Evolutionary conservation across 176 grass and related monocot genomes (phyloP).

Genomic region (Aegilops speltoides): DNA sequence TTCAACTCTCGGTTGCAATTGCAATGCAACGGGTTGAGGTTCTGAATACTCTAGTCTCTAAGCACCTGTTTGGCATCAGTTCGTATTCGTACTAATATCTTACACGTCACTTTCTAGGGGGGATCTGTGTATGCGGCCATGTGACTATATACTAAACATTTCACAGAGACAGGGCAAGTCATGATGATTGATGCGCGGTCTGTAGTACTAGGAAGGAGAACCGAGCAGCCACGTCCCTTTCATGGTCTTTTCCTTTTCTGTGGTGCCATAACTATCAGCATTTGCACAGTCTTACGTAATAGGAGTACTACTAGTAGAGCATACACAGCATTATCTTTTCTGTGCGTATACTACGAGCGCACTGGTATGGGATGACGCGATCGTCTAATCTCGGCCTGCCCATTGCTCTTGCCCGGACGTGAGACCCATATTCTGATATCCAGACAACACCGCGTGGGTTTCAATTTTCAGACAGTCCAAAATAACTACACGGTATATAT

Average conservation of each 20-base stretch:
- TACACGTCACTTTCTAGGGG: background rate
- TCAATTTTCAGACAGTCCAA: background rate
- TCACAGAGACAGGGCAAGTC: background rate
- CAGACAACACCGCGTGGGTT: background rate
- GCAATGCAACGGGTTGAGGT: background rate
- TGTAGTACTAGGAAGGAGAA: background rate
- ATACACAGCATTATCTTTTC: background rate
- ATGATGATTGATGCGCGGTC: slow-evolving; percentile 7
- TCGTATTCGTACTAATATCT: no score
- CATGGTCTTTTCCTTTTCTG: background rate
- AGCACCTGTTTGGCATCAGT: background rate
- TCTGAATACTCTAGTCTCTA: background rate
- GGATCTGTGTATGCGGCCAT: background rate
- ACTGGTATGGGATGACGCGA: background rate
- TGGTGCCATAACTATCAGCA: no score
- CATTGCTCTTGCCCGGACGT: no score
- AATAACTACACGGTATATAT: background rate
- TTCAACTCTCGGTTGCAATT: background rate
- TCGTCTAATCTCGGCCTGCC: background rate
- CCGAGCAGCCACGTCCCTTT: slow-evolving; percentile 5
- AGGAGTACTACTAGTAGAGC: no score
- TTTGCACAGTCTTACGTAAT: no score
- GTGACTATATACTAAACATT: background rate
- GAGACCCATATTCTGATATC: background rate
- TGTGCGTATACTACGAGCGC: background rate